Base-by-base conservation (phyloP, 805 yeast genomes). In the Allodekkera sacchari region DNA sequence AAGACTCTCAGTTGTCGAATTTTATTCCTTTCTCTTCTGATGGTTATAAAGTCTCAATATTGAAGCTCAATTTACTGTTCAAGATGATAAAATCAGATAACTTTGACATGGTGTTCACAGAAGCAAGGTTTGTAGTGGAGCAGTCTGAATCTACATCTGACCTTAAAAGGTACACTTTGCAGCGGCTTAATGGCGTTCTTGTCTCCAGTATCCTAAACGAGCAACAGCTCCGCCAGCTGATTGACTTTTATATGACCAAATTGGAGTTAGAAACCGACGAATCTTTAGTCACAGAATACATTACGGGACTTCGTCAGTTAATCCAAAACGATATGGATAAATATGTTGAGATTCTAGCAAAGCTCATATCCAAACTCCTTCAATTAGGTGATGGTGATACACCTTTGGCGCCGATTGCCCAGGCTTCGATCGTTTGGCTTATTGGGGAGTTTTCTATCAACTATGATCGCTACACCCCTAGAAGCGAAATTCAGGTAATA, bases 351-450 rank as follows among this genome's bases (percentile, higher is more conserved):
- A 70, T 79, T 2, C 67, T 81, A 10, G 63, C 73, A 19, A 66
- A 68, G 32, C 57, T 84, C 12, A 39, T 48, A 7, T 52, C 55
- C 4, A 51, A 47, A 30, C 30, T 58, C 21, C 30, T 50, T 6
- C 25, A 42, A 33, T 10, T 14, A 8, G 27, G 11, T 7, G 14
- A 16, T 7, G 20, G 12, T 9, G 22, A 23, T 5, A 15, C 22
- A 13, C 33, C 30, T 10, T 37, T 45, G 16, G 37, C 47, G 7
- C 30, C 49, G 13, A 36, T 44, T 12, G 94, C 97, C 0, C 73
- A 77, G 42, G 85, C 94, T 1, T 81, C 89, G 28, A 77, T 88
- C 8, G 66, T 89, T 6, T 92, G 97, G 97, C 64, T 89, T 7
- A 69, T 89, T 32, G 96, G 97, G 4, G 96, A 92, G 48, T 79